phyloP scores from a whole-genome alignment of 805 yeast species.

The Yarrowia hollandica region DNA sequence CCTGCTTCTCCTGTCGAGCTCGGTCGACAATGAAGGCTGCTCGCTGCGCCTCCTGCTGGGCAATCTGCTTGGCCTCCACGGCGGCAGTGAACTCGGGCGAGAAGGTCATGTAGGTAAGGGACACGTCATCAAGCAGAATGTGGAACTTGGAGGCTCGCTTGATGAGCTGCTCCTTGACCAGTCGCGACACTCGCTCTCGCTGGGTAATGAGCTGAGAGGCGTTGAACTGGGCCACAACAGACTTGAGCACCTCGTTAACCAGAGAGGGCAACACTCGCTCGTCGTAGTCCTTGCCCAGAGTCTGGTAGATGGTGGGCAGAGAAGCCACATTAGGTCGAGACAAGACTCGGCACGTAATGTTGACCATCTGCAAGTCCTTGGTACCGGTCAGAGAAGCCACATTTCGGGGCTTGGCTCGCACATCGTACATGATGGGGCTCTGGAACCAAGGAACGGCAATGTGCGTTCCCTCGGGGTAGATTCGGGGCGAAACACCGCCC shows the following conservation, averaged over 20 bases:
- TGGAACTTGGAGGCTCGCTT: constrained; percentile 91
- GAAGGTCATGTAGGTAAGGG: constrained; percentile 94
- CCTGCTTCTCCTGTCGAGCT: constrained; percentile 97
- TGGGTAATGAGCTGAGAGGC: constrained; percentile 99
- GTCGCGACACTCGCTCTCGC: constrained; percentile 90
- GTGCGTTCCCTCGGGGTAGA: constrained; percentile 94
- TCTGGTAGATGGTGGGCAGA: constrained; percentile 83
- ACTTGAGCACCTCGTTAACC: constrained; percentile 93
- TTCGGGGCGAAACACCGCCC: constrained; percentile 77
- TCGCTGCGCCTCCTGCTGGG: constrained; percentile 98
- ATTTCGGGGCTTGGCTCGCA: constrained; percentile 95
- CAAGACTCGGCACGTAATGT: constrained; percentile 96
- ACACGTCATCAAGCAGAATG: constrained; percentile 88
- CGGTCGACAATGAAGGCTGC: constrained; percentile 97
- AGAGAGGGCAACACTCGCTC: constrained; percentile 96
- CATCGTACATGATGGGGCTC: constrained; percentile 88
- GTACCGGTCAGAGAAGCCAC: constrained; percentile 97
- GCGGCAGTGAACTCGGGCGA: constrained; percentile 97
- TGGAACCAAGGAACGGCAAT: constrained; percentile 92
- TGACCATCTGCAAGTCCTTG: constrained; percentile 98
- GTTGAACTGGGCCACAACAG: constrained; percentile 97
- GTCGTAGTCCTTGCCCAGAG: constrained; percentile 92
- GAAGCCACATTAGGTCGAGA: constrained; percentile 80
- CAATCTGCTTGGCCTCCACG: constrained; percentile 98
- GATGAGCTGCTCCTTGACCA: constrained; percentile 85